Evolutionary conservation across 2,329 filamentous ascomycete species (phyloP), one percentile per base, ranked within the genome.

Genomic region (Curvularia spicifera): DNA sequence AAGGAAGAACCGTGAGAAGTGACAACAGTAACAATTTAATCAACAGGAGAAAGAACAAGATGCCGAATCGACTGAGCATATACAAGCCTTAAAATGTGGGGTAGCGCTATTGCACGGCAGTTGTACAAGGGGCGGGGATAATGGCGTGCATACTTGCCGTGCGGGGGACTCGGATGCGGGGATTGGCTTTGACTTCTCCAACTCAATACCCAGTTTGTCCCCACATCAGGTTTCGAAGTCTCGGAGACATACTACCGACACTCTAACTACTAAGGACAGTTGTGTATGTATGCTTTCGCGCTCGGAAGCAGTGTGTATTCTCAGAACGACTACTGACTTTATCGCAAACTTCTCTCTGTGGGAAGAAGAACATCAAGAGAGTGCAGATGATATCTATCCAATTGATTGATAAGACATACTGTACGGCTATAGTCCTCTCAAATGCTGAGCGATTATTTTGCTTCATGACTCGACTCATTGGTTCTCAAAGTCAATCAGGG

Each of bases 91-190:
- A 54, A 45, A 58, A 63, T 63, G 57, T 63, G 61, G 57, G 57
- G 39, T 20, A 42, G 46, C 33, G 26, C 31, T 37, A 29, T 54
- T 31, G 39, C 20, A 24, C 46, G 39, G 43, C 55, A 50, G 51
- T 60, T 53, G 33, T 39, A 22, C 31, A 15, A 15, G 40, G 31
- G 28, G 18, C 33, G 49, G 22, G 57, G 49, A 12, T 43, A 37
- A 40, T 35, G 10, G 47, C 40, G 44, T 9, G 24, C 60, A 35
- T 35, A n/a, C 33, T n/a, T 35, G 48, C 46, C 51, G 62, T 60
- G 62, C 55, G 62, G 62, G 60, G 60, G 60, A 58, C 22, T 15
- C 45, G 45, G 47, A 42, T 51, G 47, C 52, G 47, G 47, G 47
- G 56, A 20, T 51, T 35, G 18, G 8, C 5, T 10, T 46, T 6